A percentile compares a stretch with the other conserved stretches of the same genome.
Evolutionary conservation across 192 early-diverging fungal species (phyloP).

Genomic region (Endogone sp.): DNA sequence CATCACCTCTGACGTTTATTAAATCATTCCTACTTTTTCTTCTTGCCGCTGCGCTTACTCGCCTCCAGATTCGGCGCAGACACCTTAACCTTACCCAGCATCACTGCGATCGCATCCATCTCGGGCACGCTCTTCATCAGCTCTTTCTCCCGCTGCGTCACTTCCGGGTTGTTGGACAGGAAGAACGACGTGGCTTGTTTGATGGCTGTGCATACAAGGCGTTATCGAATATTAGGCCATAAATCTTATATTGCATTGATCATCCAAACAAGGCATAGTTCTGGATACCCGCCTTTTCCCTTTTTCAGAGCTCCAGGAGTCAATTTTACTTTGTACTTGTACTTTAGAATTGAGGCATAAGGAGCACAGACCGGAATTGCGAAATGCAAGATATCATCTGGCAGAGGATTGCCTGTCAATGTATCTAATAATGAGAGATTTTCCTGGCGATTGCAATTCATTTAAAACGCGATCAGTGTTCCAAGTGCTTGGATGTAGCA

Average conservation of each 20-base stretch:
- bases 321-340: constrained; percentile 95
- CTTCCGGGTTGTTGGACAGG: constrained; percentile 19
- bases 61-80: constrained; percentile 72
- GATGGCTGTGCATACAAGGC: constrained; percentile 18
- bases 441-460: constrained; percentile 20
- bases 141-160: constrained; percentile 61
- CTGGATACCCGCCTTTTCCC: constrained; percentile 75
- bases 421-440: constrained; percentile 69
- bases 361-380: constrained; percentile 95
- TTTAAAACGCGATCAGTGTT: no score
- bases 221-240: neutral
- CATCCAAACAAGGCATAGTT: constrained; percentile 15
- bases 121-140: constrained; percentile 84
- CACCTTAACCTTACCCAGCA: constrained; percentile 88
- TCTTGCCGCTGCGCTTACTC: constrained; percentile 42
- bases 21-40: neutral
- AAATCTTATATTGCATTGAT: neutral
- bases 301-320: constrained; percentile 87
- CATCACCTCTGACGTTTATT: neutral
- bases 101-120: constrained; percentile 71
- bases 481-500: no score
- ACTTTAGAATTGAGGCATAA: constrained; percentile 77
- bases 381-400: constrained; percentile 74
- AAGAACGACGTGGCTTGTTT: constrained; percentile 40
- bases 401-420: constrained; percentile 74